Base-by-base conservation (phyloP, 225 moss, liverwort and hornwort genomes). In the Pseudoscleropodium purum region DNA sequence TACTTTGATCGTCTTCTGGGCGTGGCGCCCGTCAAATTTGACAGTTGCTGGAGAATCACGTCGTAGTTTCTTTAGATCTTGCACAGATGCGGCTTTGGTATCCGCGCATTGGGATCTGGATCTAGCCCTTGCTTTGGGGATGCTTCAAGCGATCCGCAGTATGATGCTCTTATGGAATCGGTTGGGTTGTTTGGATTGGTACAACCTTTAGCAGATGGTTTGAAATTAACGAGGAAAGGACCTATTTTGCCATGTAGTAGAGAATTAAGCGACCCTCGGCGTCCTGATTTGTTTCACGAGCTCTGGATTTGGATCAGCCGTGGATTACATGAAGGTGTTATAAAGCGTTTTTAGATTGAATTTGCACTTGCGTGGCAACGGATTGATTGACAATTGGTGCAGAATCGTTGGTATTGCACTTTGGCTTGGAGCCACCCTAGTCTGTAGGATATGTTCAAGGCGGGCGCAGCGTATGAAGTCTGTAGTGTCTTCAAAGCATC, bases 91-190 rank as follows among this genome's bases (percentile, higher is more conserved):
- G 29, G 51, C 64, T 59, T 54, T 25, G 24, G 41, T 72, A 29
- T 25, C 66, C 84, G 34, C 81, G 43, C 67, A 90, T 85, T 81
- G 84, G 84, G 85, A 92, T 92, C 84, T 90, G 87, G 87, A 85
- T 87, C 85, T 85, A 34, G 76, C 39, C 72, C 43, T 79, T 72
- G 78, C 33, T 67, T 52, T 39, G 49, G 47, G 33, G 75, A 81
- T 88, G 79, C 69, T 12, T 57, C 54, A 59, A 82, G 85, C 81
- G 91, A 91, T 88, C 67, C 62, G 67, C 54, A 36, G 88, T 21
- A 61, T 43, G 69, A 39, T 47, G 34, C 68, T n/a, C 30, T 52
- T 27, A 47, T 31, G 14, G 64, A 29, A 11, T 62, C 26, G n/a
- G 23, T 86, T 77, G n/a, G 60, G 30, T n/a, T 64, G 51, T 86